Base-by-base conservation (phyloP, 2,329 filamentous ascomycete species). In the Aspergillus sp. region DNA sequence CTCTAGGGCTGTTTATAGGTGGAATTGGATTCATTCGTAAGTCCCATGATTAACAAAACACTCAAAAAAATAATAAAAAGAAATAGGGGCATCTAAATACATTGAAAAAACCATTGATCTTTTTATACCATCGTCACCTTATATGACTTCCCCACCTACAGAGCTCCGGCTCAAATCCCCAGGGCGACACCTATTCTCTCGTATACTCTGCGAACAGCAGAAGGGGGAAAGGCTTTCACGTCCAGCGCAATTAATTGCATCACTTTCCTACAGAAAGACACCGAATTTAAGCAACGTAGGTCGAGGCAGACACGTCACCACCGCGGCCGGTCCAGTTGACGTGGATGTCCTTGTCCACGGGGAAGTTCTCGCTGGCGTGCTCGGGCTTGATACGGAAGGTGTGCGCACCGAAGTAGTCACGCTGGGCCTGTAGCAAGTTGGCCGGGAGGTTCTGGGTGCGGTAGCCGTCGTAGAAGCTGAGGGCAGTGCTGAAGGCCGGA, bases 301-400 rank as follows among this genome's bases (percentile, higher is more conserved):
- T 97, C 44, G 90, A 95, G 63, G 93, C 93, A 61, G 89, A 95
- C 57, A 98, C 86, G 69, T 97, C 93, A 67, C 93, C 93, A 68
- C 93, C 93, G 70, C 93, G 86, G 64, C 93, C 93, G 61, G 93
- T 98, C 93, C 93, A 98, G 87, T 98, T 98, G 73, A 97, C 89
- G 81, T 98, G 93, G 68, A 91, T 93, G 72, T 97, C 82, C 76
- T 89, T 76, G 71, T 84, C 88, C 61, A 78, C 81, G 57, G 83
- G 85, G 78, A 94, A 94, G 75, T 88, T 89, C 48, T 77, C 81
- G 70, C 64, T 85, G 60, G 86, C 86, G 57, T 61, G 65, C 75
- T 91, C 86, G 51, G 87, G 85, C 84, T 93, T 91, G 75, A 93
- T 81, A 63, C 77, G 77, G 83, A 93, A 93, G 58, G 87, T 93